Percentiles rank a stretch among this genome's conserved stretches.
phyloP scores from a whole-genome alignment of 129 eudicot genomes.

The Lactuca saligna region DNA sequence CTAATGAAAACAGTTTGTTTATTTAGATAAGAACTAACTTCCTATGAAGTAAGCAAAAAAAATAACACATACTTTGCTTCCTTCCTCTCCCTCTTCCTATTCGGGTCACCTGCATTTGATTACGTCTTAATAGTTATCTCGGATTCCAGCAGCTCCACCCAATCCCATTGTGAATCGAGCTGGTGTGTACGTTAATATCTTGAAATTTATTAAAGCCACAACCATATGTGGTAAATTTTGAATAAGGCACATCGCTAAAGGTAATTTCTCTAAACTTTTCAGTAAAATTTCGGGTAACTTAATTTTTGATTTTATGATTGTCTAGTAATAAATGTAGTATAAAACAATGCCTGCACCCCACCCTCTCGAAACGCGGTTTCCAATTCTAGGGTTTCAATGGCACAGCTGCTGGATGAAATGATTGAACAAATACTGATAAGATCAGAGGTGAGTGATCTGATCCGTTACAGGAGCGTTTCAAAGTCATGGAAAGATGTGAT shows the following conservation, averaged over 20 bases:
- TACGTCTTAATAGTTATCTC: no score
- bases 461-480: constrained; percentile 3
- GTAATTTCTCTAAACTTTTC: not conserved
- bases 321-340: not conserved
- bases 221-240: not conserved
- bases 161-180: not conserved
- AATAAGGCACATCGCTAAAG: not conserved
- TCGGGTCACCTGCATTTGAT: not conserved
- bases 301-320: no score
- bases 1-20: no score
- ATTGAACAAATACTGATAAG: constrained; percentile 3
- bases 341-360: not conserved
- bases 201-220: not conserved
- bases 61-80: no score
- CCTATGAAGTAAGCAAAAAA: not conserved
- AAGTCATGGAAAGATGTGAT: not conserved
- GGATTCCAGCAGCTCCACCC: not conserved
- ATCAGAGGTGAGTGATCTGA: constrained; percentile 3
- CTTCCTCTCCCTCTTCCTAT: no score
- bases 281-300: not conserved
- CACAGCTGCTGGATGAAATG: not conserved
- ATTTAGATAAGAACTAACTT: not conserved
- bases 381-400: constrained; percentile 3
- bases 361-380: not conserved
- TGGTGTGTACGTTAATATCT: not conserved